Base-by-base conservation (phyloP, 192 early-diverging fungal species). In the Kickxella alabastrina region DNA sequence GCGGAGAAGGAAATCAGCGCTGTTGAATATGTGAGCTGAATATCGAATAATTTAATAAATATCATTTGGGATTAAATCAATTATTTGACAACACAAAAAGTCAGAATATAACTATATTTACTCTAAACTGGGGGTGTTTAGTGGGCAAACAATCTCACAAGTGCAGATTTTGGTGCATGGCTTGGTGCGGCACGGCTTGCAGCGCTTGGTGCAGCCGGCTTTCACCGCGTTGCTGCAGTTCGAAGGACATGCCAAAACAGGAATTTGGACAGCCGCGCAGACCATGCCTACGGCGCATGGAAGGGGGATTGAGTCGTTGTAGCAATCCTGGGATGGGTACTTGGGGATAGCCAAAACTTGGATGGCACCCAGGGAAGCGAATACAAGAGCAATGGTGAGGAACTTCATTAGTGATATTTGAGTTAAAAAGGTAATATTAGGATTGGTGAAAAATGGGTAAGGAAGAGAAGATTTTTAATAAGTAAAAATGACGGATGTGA, bases 61-160 rank as follows among this genome's bases (percentile, higher is more conserved):
- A n/a, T n/a, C n/a, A n/a, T n/a, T n/a, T n/a, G n/a, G n/a, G n/a
- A n/a, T n/a, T n/a, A n/a, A n/a, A n/a, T n/a, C n/a, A n/a, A n/a
- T n/a, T n/a, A n/a, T n/a, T n/a, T n/a, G n/a, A n/a, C n/a, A n/a
- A n/a, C n/a, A n/a, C n/a, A n/a, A n/a, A n/a, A n/a, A n/a, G n/a
- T n/a, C n/a, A n/a, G n/a, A n/a, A n/a, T n/a, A n/a, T n/a, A n/a
- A n/a, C n/a, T n/a, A n/a, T n/a, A n/a, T n/a, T n/a, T n/a, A n/a
- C n/a, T n/a, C n/a, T n/a, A n/a, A n/a, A n/a, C n/a, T n/a, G n/a
- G n/a, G n/a, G n/a, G n/a, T n/a, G n/a, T 62, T 62, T 14, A 54
- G 51, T 3, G 54, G 63, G 55, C 70, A 74, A 12, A 52, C 59
- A 26, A 62, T 28, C 51, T 74, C 70, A 49, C 70, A 74, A 14